Conservation (phyloP, 352 stramenopile genomes). For the Phytophthora nicotianae region DNA sequence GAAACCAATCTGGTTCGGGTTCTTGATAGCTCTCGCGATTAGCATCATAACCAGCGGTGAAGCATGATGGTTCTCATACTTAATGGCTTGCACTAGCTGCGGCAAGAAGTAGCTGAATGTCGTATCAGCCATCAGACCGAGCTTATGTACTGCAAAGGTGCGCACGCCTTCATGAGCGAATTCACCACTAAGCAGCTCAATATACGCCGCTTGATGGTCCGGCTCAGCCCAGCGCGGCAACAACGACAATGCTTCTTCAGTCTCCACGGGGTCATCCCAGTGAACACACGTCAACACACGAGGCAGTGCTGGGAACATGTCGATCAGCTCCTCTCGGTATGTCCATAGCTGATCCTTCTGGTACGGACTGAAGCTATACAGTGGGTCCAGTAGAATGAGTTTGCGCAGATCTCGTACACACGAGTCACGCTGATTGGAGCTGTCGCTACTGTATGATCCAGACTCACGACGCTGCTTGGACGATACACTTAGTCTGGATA, state of each 20-base stretch:
- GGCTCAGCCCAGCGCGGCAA: constrained; percentile 67
- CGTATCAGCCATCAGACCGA: constrained; percentile 77
- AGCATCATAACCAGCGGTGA: constrained; percentile 73
- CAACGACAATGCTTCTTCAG: constrained; percentile 65
- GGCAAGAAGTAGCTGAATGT: constrained; percentile 87
- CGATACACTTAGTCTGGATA: constrained; percentile 41
- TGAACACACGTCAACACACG: constrained; percentile 77
- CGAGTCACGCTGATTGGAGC: constrained; percentile 49
- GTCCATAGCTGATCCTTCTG: constrained; percentile 81
- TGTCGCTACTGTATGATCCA: constrained; percentile 55
- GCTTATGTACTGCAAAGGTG: constrained; percentile 70
- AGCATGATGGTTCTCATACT: constrained; percentile 86
- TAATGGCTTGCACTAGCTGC: constrained; percentile 88
- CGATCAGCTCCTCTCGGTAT: constrained; percentile 77
- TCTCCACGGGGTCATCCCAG: constrained; percentile 71
- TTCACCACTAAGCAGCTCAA: constrained; percentile 76
- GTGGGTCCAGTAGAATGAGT: constrained; percentile 76
- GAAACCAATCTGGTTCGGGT: constrained; percentile 88
- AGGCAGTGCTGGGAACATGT: constrained; percentile 66
- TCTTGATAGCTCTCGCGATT: constrained; percentile 83
- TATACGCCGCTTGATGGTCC: constrained; percentile 74
- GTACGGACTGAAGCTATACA: constrained; percentile 76
- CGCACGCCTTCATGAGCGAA: constrained; percentile 77
- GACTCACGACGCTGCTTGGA: constrained; percentile 47
- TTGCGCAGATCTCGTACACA: constrained; percentile 63